phyloP scores from a whole-genome alignment of 2,329 filamentous ascomycete genomes.

The Annulohypoxylon truncatum region DNA sequence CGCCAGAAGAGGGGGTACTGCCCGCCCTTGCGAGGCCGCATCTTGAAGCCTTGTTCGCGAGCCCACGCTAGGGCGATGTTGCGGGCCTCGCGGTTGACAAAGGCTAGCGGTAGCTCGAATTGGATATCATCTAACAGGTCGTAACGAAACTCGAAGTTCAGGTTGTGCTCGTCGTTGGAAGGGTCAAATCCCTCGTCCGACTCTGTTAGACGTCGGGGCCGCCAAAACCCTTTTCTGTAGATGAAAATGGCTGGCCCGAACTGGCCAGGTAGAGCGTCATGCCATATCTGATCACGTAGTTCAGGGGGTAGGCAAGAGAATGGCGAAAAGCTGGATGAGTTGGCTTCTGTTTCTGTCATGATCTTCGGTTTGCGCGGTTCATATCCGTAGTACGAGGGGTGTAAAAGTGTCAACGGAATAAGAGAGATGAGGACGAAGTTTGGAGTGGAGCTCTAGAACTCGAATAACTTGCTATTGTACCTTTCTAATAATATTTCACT shows the following conservation, averaged over 20 bases:
- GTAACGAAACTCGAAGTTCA: slow-evolving; percentile 34
- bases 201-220: slow-evolving; percentile 17
- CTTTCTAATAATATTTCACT: neutral
- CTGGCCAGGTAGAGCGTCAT: slow-evolving; percentile 3
- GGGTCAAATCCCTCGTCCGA: slow-evolving; percentile 26
- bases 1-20: slow-evolving; percentile 12
- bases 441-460: neutral
- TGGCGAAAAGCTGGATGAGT: neutral
- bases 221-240: slow-evolving; percentile 39
- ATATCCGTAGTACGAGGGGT: no score
- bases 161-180: slow-evolving; percentile 7
- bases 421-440: neutral
- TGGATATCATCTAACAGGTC: slow-evolving; percentile 19
- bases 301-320: slow-evolving; percentile 14
- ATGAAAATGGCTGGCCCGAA: slow-evolving; percentile 27
- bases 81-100: slow-evolving; percentile 41
- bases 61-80: slow-evolving; percentile 33
- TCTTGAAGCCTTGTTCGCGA: slow-evolving; percentile 24
- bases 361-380: neutral
- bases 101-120: slow-evolving; percentile 36
- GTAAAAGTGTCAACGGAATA: neutral
- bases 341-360: neutral
- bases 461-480: neutral
- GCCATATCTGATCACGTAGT: slow-evolving; percentile 22
- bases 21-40: neutral